phyloP scores from a whole-genome alignment of 176 grass and related monocot species.

The Avena sativa region DNA sequence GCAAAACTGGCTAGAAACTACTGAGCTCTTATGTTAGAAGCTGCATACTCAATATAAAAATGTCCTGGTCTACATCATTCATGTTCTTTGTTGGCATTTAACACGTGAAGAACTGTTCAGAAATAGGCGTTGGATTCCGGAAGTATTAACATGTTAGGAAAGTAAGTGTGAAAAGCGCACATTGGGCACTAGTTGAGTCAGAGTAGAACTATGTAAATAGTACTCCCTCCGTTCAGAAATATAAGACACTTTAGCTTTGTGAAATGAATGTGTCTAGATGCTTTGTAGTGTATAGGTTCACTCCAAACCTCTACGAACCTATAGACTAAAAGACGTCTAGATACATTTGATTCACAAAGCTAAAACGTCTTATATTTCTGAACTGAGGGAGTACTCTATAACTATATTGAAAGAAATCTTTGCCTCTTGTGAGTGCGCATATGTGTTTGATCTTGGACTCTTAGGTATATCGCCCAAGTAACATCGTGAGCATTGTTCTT shows the following conservation, averaged over 20 bases:
- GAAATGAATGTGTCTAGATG: no score
- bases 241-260: no score
- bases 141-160: background rate
- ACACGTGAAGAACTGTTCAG: background rate
- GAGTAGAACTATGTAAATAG: background rate
- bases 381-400: background rate
- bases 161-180: no score
- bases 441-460: background rate
- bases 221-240: no score
- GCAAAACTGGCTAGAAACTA: slow-evolving; percentile 1
- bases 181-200: background rate
- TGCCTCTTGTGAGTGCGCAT: background rate
- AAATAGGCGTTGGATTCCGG: background rate
- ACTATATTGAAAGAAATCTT: background rate
- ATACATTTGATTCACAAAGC: no score
- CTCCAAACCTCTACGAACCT: no score
- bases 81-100: background rate
- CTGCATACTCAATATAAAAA: background rate
- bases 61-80: background rate
- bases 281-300: no score
- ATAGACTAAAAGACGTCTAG: no score
- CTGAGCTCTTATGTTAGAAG: background rate
- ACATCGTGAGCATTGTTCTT: no score
- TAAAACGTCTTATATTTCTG: no score
- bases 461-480: background rate